These are phyloP conservation scores for Liriodendron chinense DNA, from an alignment of 164 flowering plant genomes.

Conservation along the genomic window DNA sequence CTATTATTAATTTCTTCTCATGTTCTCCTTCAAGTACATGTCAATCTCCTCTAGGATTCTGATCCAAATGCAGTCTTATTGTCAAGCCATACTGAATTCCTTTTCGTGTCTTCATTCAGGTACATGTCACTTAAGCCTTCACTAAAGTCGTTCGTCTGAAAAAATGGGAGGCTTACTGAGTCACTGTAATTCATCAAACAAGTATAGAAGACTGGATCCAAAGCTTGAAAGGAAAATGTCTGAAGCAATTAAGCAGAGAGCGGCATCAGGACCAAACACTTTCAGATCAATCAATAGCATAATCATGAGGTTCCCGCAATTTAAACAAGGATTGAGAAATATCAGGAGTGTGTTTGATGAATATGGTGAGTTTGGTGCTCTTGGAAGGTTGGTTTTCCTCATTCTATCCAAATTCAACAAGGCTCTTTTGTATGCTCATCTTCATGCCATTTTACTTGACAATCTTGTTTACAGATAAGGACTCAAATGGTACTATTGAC, in stretches of 20 bases:
- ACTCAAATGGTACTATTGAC: slow-evolving; percentile 57
- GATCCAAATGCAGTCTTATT: too few species aligned
- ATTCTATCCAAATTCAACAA: neutral
- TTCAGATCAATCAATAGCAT: slow-evolving; percentile 61
- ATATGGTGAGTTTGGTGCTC: slow-evolving; percentile 43
- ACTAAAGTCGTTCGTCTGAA: slow-evolving; percentile 34
- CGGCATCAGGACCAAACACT: slow-evolving; percentile 26
- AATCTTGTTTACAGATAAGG: slow-evolving; percentile 42
- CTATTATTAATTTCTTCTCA: too few species aligned
- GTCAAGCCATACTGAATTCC: neutral
- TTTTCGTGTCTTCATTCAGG: slow-evolving; percentile 29
- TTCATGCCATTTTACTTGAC: neutral
- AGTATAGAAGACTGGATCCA: slow-evolving; percentile 46
- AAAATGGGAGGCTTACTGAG: slow-evolving; percentile 42
- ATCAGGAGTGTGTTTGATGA: slow-evolving; percentile 54
- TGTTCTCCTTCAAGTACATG: too few species aligned
- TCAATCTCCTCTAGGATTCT: too few species aligned
- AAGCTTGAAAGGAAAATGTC: slow-evolving; percentile 58
- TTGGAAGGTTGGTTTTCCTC: neutral
- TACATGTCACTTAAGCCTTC: slow-evolving; percentile 25
- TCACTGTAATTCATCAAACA: slow-evolving; percentile 31
- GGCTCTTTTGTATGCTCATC: neutral
- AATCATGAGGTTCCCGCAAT: slow-evolving; percentile 65
- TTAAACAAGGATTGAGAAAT: slow-evolving; percentile 51
- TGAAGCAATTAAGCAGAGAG: slow-evolving; percentile 45